Percentiles rank a stretch among this genome's conserved stretches.
Conservation (phyloP, 768 basidiomycete species). For the Lactifluus hygrophoroides region DNA sequence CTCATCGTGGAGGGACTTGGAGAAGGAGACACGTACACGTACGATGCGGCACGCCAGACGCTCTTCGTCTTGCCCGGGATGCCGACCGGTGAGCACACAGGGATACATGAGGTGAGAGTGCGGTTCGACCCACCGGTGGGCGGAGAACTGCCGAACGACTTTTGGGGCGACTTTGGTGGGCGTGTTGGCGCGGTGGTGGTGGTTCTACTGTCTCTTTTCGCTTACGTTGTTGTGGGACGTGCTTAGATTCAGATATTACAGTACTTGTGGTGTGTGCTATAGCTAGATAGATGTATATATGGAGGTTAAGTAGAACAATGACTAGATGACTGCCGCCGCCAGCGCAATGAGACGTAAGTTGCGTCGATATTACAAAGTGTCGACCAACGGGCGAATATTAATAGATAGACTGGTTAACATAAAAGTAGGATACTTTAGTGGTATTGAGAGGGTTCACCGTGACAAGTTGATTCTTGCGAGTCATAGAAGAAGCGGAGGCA, state of each 20-base stretch:
- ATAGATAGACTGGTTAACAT: no score
- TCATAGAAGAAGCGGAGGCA: no score
- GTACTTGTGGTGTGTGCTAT: no score
- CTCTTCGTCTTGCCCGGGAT: constrained; percentile 50
- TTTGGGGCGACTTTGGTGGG: constrained; percentile 52
- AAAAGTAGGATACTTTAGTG: no score
- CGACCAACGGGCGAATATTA: no score
- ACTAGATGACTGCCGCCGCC: no score
- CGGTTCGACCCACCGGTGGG: constrained; percentile 47
- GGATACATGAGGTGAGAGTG: constrained; percentile 44
- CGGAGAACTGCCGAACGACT: constrained; percentile 49
- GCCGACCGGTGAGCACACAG: constrained; percentile 30
- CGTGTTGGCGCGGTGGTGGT: constrained; percentile 27
- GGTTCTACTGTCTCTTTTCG: constrained; percentile 27
- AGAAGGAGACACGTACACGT: constrained; percentile 40
- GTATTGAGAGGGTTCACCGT: no score
- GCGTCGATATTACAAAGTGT: no score
- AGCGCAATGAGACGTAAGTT: no score
- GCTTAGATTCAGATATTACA: neutral
- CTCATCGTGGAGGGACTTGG: constrained; percentile 51
- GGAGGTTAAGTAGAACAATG: no score
- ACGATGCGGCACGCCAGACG: constrained; percentile 66
- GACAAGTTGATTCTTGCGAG: no score
- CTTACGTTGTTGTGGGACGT: constrained; percentile 13
- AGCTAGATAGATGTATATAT: no score